Base-by-base conservation (phyloP, 2,329 filamentous ascomycete species). In the Aureobasidium sp. region DNA sequence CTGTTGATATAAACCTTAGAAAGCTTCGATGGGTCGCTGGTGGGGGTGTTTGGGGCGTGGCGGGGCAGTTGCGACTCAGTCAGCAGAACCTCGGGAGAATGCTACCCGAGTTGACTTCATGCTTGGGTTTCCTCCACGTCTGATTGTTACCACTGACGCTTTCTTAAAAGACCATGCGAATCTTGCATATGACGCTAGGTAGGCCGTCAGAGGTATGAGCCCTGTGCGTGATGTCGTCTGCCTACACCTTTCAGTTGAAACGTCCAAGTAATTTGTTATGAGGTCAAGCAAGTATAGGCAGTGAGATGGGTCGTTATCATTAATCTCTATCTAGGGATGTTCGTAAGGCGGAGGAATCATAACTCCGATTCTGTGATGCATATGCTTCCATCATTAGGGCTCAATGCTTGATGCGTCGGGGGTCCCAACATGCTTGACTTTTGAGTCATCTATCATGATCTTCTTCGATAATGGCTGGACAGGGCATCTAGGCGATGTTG, bases 261-360 rank as follows among this genome's bases (percentile, higher is more conserved):
- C 6, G 12, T 45, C 27, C 5, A 14, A 27, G 14, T 15, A 39
- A 11, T 34, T 34, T 11, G 8, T 17, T 39, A 15, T 39, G 3
- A 39, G 15, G 7, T 14, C 31, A 34, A 36, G 14, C 37, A 39
- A 41, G 25, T 15, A 48, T n/a, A 4, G 9, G 3, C n/a, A n/a
- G 45, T 48, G 9, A 48, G 15, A 48, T 11, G 45, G 34, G 34
- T 53, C 49, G 37, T 55, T 55, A 55, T 55, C 51, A 55, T 55
- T 55, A 55, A 42, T 31, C 51, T 55, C 42, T 55, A 55, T 55
- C 36, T 55, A 55, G 37, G n/a, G 2, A 36, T 34, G n/a, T 51
- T 55, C 51, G 51, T 55, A 31, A 55, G 37, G 11, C 5, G 51
- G 22, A 29, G 31, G 5, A 14, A 25, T 55, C 37, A 37, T 29